Percentiles rank a stretch among this genome's conserved stretches.
Conservation (phyloP, 192 early-diverging fungal species). For the Glomus cerebriforme region DNA sequence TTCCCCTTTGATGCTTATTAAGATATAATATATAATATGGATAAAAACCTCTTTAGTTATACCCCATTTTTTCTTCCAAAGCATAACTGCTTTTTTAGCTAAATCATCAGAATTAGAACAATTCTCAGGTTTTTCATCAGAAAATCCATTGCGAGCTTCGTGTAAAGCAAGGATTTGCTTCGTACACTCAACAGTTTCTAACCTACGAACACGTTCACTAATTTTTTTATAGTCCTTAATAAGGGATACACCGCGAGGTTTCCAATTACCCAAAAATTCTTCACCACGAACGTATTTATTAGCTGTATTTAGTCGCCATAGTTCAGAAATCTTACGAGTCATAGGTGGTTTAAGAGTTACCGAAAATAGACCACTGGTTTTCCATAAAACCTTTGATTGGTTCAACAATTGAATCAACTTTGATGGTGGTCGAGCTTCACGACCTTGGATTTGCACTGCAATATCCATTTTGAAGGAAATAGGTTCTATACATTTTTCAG, state of each 20-base stretch:
- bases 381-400: conserved; percentile 43
- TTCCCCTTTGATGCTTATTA: conserved; percentile 7
- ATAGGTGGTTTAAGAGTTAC: conserved; percentile 61
- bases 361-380: conserved; percentile 59
- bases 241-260: conserved; percentile 67
- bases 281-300: conserved; percentile 73
- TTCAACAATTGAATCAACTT: conserved; percentile 45
- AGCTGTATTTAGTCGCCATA: conserved; percentile 72
- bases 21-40: not conserved
- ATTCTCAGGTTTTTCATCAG: not conserved
- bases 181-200: conserved; percentile 45
- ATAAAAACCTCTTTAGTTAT: conserved; percentile 42
- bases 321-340: conserved; percentile 51
- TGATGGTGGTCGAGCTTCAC: conserved; percentile 52
- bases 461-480: conserved; percentile 62
- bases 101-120: conserved; percentile 11
- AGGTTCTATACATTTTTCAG: conserved; percentile 59
- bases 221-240: conserved; percentile 56
- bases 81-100: conserved; percentile 8
- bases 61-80: conserved; percentile 41
- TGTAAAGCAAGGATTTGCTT: conserved; percentile 47
- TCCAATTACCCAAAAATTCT: conserved; percentile 66
- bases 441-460: conserved; percentile 58
- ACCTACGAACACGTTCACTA: conserved; percentile 35
- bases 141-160: not conserved